These are phyloP conservation scores for Magnolia kwangsiensis DNA, from an alignment of 164 flowering plant species.

Conservation along the genomic window DNA sequence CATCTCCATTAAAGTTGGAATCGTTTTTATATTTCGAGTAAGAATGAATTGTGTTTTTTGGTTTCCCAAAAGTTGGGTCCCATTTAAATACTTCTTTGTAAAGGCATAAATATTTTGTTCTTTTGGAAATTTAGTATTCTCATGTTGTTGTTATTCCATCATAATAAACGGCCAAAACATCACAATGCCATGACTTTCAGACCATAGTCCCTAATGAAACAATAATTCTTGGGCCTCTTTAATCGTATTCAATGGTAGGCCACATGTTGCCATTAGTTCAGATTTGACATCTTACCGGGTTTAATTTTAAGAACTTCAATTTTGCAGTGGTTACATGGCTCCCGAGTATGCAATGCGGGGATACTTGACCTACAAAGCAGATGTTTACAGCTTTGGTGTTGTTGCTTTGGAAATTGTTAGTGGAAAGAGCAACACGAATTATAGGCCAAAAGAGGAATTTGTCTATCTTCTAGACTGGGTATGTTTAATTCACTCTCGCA, in stretches of 20 bases:
- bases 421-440: slow-evolving; percentile 75
- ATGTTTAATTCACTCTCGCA: slow-evolving; percentile 1
- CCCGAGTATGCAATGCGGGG: slow-evolving; percentile 85
- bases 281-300: background rate
- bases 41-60: background rate
- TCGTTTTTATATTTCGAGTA: background rate
- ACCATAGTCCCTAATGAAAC: too few relatives aligned
- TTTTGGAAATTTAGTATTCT: background rate
- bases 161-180: background rate
- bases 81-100: too few relatives aligned
- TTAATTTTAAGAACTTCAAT: background rate
- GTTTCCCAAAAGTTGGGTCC: background rate
- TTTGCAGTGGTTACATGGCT: slow-evolving; percentile 68
- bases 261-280: too few relatives aligned
- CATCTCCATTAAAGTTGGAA: background rate
- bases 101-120: background rate
- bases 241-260: too few relatives aligned
- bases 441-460: slow-evolving; percentile 56
- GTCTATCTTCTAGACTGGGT: slow-evolving; percentile 81
- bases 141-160: too few relatives aligned
- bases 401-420: slow-evolving; percentile 68
- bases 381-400: slow-evolving; percentile 74
- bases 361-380: slow-evolving; percentile 60
- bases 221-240: too few relatives aligned
- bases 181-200: background rate